These are phyloP conservation scores for Polyporus tsugae DNA, from an alignment of 1,284 basidiomycete genomes.

Conservation along the genomic window DNA sequence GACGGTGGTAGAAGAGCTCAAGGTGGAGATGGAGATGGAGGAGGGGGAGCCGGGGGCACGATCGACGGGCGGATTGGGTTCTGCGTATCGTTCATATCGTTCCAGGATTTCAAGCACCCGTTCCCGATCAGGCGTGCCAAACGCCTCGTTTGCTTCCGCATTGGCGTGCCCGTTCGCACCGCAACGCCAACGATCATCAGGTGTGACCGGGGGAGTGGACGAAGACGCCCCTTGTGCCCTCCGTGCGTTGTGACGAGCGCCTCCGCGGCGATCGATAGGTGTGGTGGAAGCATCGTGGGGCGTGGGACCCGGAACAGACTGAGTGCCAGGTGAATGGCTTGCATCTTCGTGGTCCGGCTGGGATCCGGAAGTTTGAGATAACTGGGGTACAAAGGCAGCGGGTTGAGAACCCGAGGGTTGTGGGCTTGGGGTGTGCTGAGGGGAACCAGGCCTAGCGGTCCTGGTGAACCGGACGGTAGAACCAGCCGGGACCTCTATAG, in stretches of 20 bases:
- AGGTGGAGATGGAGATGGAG: neutral
- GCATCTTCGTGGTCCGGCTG: neutral
- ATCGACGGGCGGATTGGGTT: constrained; percentile 9
- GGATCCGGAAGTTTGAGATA: neutral
- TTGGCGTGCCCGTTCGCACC: constrained; percentile 5
- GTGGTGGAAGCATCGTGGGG: constrained; percentile 2
- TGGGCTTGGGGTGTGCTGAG: neutral
- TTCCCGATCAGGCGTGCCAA: neutral
- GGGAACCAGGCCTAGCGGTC: neutral
- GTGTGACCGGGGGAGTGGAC: constrained; percentile 3
- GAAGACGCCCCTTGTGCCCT: constrained; percentile 2
- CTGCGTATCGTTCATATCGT: constrained; percentile 7
- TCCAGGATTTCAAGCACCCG: neutral
- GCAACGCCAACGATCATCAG: constrained; percentile 5
- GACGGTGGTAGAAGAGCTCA: neutral
- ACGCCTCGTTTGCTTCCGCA: constrained; percentile 9
- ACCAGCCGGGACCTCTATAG: neutral
- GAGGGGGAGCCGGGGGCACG: neutral
- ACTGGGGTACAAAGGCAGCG: neutral
- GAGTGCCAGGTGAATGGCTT: constrained; percentile 3
- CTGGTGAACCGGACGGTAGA: neutral
- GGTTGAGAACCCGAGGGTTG: constrained; percentile 2
- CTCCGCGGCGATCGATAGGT: constrained; percentile 14
- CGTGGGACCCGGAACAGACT: constrained; percentile 2
- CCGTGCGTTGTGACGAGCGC: constrained; percentile 6